phyloP scores from a whole-genome alignment of 306 rosid species.

The Hylodesmum podocarpum region DNA sequence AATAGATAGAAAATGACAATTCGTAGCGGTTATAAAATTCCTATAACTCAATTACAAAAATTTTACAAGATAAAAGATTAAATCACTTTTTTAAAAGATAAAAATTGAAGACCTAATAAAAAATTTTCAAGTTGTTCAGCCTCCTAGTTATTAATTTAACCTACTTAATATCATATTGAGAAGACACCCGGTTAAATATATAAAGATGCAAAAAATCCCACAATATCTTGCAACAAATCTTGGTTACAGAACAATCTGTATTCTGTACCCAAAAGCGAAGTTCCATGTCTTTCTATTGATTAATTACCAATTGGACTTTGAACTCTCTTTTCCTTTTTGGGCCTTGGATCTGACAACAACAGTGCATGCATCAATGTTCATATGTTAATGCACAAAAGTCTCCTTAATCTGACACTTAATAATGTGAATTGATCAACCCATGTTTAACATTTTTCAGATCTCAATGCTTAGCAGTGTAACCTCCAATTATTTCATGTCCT shows the following conservation, averaged over 20 bases:
- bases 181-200: neutral
- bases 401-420: neutral
- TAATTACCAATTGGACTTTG: neutral
- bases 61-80: no score
- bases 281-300: neutral
- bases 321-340: conserved; percentile 12
- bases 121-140: no score
- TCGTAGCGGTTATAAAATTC: no score
- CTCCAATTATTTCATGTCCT: neutral
- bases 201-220: neutral
- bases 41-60: no score
- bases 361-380: conserved; percentile 11
- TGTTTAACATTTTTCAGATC: conserved; percentile 2
- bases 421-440: neutral
- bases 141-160: no score
- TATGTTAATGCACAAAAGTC: neutral
- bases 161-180: neutral
- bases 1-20: no score
- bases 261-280: neutral
- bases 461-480: neutral
- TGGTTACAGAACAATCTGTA: neutral
- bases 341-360: conserved; percentile 23
- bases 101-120: no score
- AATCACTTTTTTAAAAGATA: no score
- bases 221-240: conserved; percentile 5